phyloP scores from a whole-genome alignment of 169 alveolate species.

The Haemoproteus tartakovskyi region DNA sequence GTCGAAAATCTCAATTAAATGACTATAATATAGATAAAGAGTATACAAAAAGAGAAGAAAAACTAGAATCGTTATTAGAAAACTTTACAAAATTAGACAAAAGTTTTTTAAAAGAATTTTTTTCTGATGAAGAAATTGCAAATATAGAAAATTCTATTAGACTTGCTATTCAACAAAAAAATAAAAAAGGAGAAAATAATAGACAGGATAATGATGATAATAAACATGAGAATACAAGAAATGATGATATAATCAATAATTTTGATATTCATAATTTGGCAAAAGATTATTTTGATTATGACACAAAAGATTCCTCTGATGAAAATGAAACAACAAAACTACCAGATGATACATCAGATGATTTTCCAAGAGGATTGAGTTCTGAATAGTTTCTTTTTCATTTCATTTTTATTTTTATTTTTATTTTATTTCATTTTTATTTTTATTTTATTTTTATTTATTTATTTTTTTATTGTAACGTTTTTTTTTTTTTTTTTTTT shows the following conservation, averaged over 20 bases:
- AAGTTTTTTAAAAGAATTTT: conserved; percentile 34
- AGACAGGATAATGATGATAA: conserved; percentile 4
- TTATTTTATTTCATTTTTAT: no score
- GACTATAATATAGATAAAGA: conserved; percentile 30
- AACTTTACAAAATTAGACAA: conserved; percentile 63
- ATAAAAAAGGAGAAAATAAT: conserved; percentile 40
- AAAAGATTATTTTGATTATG: conserved; percentile 42
- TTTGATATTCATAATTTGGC: conserved; percentile 41
- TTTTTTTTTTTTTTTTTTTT: no score
- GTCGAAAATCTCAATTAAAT: conserved; percentile 32
- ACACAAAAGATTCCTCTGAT: no score
- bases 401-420: no score
- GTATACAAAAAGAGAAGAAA: no score
- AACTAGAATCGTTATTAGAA: conserved; percentile 61
- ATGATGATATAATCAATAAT: conserved; percentile 1
- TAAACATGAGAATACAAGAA: neutral
- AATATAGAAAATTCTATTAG: conserved; percentile 48
- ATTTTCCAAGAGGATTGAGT: no score
- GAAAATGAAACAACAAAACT: neutral
- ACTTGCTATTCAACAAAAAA: conserved; percentile 26
- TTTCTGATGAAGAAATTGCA: conserved; percentile 62
- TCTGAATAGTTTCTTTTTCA: no score
- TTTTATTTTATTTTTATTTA: no score
- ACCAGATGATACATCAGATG: neutral
- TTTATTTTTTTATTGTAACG: no score